Evolutionary conservation across 1,284 basidiomycete genomes (phyloP).

Genomic region (Trichosporon inkin): DNA sequence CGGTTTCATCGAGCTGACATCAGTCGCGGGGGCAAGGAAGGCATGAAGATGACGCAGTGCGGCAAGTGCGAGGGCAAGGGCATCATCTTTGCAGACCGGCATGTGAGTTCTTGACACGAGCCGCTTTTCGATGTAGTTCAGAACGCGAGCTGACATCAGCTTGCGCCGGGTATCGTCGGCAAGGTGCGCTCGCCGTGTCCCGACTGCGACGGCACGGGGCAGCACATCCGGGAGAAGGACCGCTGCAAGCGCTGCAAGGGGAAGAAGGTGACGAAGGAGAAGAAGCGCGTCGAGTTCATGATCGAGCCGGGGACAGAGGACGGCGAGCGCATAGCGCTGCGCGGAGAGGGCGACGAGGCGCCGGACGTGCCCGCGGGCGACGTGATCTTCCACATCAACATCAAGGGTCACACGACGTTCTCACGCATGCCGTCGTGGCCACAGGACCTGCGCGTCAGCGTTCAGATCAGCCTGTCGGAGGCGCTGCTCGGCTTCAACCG

Average conservation of each 20-base stretch:
- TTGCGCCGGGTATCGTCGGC: slow-evolving; percentile 50
- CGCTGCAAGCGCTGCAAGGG: slow-evolving; percentile 98
- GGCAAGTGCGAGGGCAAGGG: slow-evolving; percentile 72
- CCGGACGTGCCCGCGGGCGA: slow-evolving; percentile 78
- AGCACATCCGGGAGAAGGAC: slow-evolving; percentile 82
- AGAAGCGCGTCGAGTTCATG: slow-evolving; percentile 77
- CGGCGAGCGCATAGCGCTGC: slow-evolving; percentile 76
- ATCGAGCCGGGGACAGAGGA: slow-evolving; percentile 86
- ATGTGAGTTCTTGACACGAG: slow-evolving; percentile 35
- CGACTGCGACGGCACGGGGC: slow-evolving; percentile 74
- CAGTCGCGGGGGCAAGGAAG: slow-evolving; percentile 37
- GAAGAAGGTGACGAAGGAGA: slow-evolving; percentile 74
- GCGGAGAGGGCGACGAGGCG: slow-evolving; percentile 87
- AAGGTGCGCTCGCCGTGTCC: slow-evolving; percentile 60
- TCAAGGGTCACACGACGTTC: slow-evolving; percentile 68
- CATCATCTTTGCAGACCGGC: slow-evolving; percentile 41
- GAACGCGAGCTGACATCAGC: slow-evolving; percentile 26
- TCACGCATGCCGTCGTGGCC: slow-evolving; percentile 24
- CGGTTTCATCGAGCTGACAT: not conserved
- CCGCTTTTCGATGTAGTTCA: too few species aligned
- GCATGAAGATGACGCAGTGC: slow-evolving; percentile 75
- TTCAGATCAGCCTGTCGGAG: slow-evolving; percentile 77
- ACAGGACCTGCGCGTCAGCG: slow-evolving; percentile 36
- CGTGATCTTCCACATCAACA: slow-evolving; percentile 76
- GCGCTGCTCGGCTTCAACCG: slow-evolving; percentile 84